Base-by-base conservation (phyloP, 2,329 filamentous ascomycete genomes). In the Apiospora aurea region DNA sequence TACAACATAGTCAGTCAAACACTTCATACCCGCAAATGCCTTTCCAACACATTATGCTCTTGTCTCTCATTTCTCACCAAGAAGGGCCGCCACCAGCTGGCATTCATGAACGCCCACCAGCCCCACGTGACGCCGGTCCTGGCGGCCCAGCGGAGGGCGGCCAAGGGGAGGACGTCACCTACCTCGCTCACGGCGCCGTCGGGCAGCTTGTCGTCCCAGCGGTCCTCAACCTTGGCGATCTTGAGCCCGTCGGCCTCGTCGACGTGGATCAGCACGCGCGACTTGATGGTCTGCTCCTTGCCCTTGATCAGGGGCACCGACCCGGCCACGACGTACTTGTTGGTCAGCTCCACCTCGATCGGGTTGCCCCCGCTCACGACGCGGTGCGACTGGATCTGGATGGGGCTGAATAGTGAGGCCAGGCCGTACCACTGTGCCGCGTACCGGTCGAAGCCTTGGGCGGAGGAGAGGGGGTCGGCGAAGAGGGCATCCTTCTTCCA, bases 401-500 rank as follows among this genome's bases (percentile, higher is more conserved):
- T 91, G 68, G 88, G 85, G 64, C 81, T 83, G 78, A 92, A 92
- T 2, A 88, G 86, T 4, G 85, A 80, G 70, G 89, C 84, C 0
- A 92, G 83, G 1, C 90, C 90, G 77, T 92, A 92, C 86, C 84
- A 86, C 73, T 86, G 84, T 3, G 85, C 83, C 21, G 82, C 80
- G 74, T 78, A 86, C 76, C 88, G 84, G 74, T 87, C 84, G 71
- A 87, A 85, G 11, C 90, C 90, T 29, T 82, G 77, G 1, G 90
- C 88, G 47, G 87, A 84, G 57, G 89, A 90, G 66, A 92, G 81
- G 5, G 87, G 88, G 77, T 92, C 90, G 43, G 84, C 79, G 79
- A 92, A 92, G 0, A 83, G 85, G 10, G 85, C 90, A 49, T 88
- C 84, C 72, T 88, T 87, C 68, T 83, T 83, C 90, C 90, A 92